Evolutionary conservation across 768 basidiomycete species (phyloP).

Genomic region (Russula sp.): DNA sequence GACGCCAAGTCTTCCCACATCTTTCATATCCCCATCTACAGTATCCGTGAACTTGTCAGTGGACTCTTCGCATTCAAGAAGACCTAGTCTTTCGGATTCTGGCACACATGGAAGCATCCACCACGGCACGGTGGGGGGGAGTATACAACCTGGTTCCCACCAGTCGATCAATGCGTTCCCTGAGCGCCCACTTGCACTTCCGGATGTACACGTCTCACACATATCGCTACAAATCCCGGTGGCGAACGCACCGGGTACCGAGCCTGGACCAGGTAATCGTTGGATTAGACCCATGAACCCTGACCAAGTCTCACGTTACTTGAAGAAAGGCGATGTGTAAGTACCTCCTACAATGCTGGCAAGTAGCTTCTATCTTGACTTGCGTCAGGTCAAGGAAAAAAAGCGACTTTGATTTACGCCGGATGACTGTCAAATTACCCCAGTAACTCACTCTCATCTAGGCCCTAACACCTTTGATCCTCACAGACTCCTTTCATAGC

Average conservation of each 20-base stretch:
- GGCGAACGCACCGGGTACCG: neutral
- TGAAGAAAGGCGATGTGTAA: conserved; percentile 9
- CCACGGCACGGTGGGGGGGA: neutral
- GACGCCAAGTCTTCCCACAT: neutral
- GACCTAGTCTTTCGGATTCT: neutral
- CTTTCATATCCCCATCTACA: neutral
- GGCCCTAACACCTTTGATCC: neutral
- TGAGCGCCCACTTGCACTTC: neutral
- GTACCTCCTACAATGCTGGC: neutral
- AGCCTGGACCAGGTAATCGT: neutral
- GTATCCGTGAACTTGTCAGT: neutral
- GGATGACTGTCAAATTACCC: neutral
- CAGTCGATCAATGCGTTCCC: neutral
- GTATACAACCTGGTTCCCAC: neutral
- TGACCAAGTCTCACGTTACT: conserved; percentile 9
- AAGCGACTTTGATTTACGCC: neutral
- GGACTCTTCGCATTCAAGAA: neutral
- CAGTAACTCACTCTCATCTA: neutral
- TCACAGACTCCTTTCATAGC: neutral
- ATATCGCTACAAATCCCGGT: neutral
- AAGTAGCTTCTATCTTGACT: neutral
- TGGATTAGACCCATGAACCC: neutral
- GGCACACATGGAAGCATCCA: neutral
- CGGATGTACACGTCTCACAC: neutral
- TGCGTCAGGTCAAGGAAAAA: neutral